Base-by-base conservation (phyloP, 352 stramenopile genomes). In the Globisporangium ultimum region DNA sequence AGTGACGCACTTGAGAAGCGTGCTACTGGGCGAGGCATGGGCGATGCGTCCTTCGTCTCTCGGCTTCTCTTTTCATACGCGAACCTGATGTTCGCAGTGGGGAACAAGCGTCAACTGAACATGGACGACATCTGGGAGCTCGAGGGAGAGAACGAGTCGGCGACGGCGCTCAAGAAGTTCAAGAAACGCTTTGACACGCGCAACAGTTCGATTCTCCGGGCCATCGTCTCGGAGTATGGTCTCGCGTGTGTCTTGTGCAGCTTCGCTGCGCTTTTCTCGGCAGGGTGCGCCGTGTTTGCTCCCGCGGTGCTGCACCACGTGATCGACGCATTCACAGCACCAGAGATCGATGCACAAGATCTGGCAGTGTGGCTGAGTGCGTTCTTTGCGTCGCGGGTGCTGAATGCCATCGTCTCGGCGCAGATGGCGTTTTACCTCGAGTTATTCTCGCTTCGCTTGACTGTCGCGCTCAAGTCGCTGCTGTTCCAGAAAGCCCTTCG, bases 281-380 rank as follows among this genome's bases (percentile, higher is more conserved):
- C 67, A 0, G 70, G 53, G 0, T 80, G 69, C 42, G 65, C 53
- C 14, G 48, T 87, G 2, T 78, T 84, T 24, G 67, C 74, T 1
- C 77, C 77, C 5, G 64, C 45, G 1, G 76, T 87, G 38, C 63
- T 87, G 21, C 63, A 76, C 58, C 66, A 79, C 55, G 71, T 87
- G 10, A 66, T 86, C 59, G 65, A 62, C 28, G 70, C 58, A 21
- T 69, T 80, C 34, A 46, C 57, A 0, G 38, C 47, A 0, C 56
- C 65, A 1, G 22, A 55, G n/a, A 57, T 83, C 17, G 63, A 80
- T 21, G 28, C 80, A 17, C 12, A 48, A 15, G 51, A 67, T 21
- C 24, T 85, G 0, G 47, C 28, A 5, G 1, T 63, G 8, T 88
- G 78, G 68, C 56, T 84, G 17, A 58, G 46, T 18, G 64, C 66